Conservation (phyloP, 805 yeast species). For the Cephaloascus albidus region DNA sequence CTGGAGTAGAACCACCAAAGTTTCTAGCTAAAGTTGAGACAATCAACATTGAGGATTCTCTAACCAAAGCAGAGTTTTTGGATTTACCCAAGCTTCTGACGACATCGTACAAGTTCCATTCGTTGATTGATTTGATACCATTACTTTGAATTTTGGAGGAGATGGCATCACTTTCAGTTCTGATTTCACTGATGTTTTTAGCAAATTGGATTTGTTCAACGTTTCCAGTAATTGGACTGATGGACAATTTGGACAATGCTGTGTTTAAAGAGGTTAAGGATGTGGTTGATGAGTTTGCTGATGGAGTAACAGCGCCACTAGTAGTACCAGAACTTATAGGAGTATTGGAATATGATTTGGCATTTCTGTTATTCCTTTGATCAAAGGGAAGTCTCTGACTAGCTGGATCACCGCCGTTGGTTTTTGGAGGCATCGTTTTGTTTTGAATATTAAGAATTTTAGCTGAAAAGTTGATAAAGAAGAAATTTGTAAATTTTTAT, state of each 20-base stretch:
- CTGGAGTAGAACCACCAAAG: slow-evolving; percentile 60
- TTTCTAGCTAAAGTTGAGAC: slow-evolving; percentile 45
- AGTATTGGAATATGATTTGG: slow-evolving; percentile 6
- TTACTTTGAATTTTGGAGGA: slow-evolving; percentile 35
- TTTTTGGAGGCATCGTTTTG: no score
- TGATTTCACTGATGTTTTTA: slow-evolving; percentile 42
- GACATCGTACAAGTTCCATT: slow-evolving; percentile 60
- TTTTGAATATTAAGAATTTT: no score
- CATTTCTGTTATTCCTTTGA: slow-evolving; percentile 13
- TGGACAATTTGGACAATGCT: slow-evolving; percentile 55
- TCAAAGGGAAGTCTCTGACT: slow-evolving; percentile 34
- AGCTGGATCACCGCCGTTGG: no score
- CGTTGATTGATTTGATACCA: slow-evolving; percentile 40
- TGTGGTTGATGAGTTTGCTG: slow-evolving; percentile 42
- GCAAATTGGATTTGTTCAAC: slow-evolving; percentile 44
- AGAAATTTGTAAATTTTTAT: no score
- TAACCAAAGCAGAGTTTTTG: slow-evolving; percentile 62
- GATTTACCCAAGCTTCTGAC: slow-evolving; percentile 59
- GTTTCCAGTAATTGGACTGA: slow-evolving; percentile 57
- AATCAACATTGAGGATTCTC: slow-evolving; percentile 69
- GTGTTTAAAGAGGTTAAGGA: slow-evolving; percentile 67
- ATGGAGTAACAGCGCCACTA: slow-evolving; percentile 25
- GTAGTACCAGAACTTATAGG: slow-evolving; percentile 21
- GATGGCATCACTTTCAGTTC: slow-evolving; percentile 43
- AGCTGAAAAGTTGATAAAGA: no score